Base-by-base conservation (phyloP, 306 rosid genomes). In the Prunus salicina region DNA sequence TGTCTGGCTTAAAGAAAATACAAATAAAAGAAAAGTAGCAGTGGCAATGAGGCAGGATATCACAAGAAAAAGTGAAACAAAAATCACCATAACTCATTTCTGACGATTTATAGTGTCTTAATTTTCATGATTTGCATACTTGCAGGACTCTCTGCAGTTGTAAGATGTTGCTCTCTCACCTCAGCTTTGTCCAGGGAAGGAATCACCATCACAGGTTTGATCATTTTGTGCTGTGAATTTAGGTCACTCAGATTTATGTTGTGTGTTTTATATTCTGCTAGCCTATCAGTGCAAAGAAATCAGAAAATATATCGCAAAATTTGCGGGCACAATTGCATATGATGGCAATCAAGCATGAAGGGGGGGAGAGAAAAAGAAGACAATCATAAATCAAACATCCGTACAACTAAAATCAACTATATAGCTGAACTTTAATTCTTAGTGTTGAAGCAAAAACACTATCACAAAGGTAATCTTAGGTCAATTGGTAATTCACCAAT, bases 391-490 rank as follows among this genome's bases (percentile, higher is more conserved):
- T n/a, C 27, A 24, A 45, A 28, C 20, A 51, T 58, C 60, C 47
- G 6, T 13, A 52, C 30, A 67, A 60, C 45, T 22, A 49, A 58
- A 32, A 6, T 22, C n/a, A 2, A 10, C 47, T 27, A 67, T 24
- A 22, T 74, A 57, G 20, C 53, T 16, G 71, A 79, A 22, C 27
- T 57, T 19, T 12, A 34, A 51, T 24, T 51, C 55, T 10, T 22
- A 28, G 28, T 62, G 67, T 72, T 57, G 15, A 64, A 51, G 49
- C 43, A 41, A 49, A 58, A 30, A 16, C 66, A 66, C 64, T 3
- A 76, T 52, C 41, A 76, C 46, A 67, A 76, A 67, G 80, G 34
- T 56, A 13, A 43, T 41, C 67, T 28, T 13, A 25, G 61, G 27
- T n/a, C 13, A 8, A 38, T 45, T 8, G 19, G 6, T 47, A 66